Conservation (phyloP, 106 monocot species). For the Chionographis japonica region DNA sequence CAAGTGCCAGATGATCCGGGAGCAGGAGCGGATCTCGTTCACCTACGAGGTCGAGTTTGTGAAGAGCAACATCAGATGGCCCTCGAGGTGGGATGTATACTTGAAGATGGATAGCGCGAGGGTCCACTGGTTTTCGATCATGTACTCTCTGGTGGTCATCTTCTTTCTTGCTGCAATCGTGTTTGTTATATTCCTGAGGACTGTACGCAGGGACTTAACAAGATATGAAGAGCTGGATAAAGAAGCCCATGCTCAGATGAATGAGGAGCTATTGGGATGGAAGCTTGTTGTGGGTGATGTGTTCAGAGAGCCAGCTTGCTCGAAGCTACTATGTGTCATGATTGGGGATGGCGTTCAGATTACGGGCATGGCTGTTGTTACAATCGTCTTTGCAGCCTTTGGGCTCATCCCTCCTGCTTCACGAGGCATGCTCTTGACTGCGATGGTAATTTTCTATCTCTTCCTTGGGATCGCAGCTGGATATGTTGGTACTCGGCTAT, state of each 20-base stretch:
- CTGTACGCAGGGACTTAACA: constrained; percentile 58
- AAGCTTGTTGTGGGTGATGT: constrained; percentile 73
- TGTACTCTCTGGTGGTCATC: constrained; percentile 74
- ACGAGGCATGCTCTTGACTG: constrained; percentile 70
- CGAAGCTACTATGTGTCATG: constrained; percentile 64
- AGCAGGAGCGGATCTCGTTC: constrained; percentile 49
- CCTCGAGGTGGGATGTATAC: constrained; percentile 70
- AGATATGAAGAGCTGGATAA: constrained; percentile 62
- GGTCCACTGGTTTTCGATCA: constrained; percentile 70
- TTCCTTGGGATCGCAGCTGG: constrained; percentile 54
- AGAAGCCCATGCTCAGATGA: constrained; percentile 63
- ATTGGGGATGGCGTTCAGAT: constrained; percentile 71
- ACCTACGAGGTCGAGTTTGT: constrained; percentile 65
- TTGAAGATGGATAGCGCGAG: constrained; percentile 62
- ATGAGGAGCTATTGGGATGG: constrained; percentile 66
- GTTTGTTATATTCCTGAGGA: constrained; percentile 63
- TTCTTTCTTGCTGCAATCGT: constrained; percentile 64
- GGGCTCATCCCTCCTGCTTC: constrained; percentile 79
- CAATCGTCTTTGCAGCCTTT: constrained; percentile 56
- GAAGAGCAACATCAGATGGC: constrained; percentile 57
- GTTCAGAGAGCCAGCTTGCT: constrained; percentile 54
- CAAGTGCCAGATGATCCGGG: constrained; percentile 45
- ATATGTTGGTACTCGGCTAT: constrained; percentile 49
- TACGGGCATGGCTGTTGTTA: constrained; percentile 50
- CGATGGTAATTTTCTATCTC: constrained; percentile 64